phyloP scores from a whole-genome alignment of 805 yeast genomes.

The Wickerhamiella azyma region DNA sequence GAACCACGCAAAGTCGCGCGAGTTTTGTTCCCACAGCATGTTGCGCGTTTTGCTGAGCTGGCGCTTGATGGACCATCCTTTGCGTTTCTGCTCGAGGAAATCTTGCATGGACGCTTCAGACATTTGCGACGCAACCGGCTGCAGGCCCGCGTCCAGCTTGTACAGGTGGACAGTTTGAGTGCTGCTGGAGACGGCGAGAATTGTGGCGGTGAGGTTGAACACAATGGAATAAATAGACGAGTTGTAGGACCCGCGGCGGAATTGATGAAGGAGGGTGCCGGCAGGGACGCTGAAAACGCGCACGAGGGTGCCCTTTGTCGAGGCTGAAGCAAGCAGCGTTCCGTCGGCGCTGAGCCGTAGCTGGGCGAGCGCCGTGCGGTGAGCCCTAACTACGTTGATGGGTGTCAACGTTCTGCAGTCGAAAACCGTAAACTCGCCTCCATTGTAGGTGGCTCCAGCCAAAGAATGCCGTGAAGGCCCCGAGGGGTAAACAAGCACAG shows the following conservation, averaged over 20 bases:
- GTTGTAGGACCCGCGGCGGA: conserved; percentile 76
- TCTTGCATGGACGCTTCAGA: conserved; percentile 2
- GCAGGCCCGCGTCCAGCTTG: conserved; percentile 36
- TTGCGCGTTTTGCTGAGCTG: conserved; percentile 52
- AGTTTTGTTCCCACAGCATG: conserved; percentile 65
- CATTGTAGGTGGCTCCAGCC: conserved; percentile 12
- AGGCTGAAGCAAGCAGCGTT: conserved; percentile 70
- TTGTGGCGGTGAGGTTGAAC: conserved; percentile 56
- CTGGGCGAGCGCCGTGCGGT: conserved; percentile 59
- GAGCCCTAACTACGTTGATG: conserved; percentile 71
- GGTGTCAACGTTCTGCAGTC: conserved; percentile 67
- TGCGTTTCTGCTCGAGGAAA: conserved; percentile 6
- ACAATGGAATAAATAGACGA: conserved; percentile 64
- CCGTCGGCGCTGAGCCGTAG: conserved; percentile 65
- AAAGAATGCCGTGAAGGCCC: conserved; percentile 21
- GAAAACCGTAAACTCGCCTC: conserved; percentile 64
- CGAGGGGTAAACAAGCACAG: conserved; percentile 39
- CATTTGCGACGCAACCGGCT: conserved; percentile 16
- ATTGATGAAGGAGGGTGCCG: conserved; percentile 46
- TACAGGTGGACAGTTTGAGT: conserved; percentile 91
- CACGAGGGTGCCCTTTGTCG: conserved; percentile 79
- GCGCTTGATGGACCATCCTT: conserved; percentile 8
- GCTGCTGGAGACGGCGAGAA: conserved; percentile 72
- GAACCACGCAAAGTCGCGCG: conserved; percentile 81
- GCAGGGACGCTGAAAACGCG: conserved; percentile 60